phyloP scores from a whole-genome alignment of 345 rosid species.

The Linum trigynum region DNA sequence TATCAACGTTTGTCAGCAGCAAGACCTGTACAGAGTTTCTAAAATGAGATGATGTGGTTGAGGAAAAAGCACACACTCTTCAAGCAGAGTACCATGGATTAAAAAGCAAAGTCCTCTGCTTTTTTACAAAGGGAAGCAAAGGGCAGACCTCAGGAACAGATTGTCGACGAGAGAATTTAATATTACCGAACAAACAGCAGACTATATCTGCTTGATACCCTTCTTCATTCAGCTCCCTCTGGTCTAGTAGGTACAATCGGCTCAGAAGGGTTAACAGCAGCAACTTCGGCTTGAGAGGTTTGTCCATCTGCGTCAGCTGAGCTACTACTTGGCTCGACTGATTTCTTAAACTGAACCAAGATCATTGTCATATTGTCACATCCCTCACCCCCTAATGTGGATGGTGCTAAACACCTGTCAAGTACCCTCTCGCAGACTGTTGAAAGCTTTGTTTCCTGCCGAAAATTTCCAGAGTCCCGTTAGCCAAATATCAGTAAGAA shows the following conservation, averaged over 20 bases:
- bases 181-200: too few relatives aligned
- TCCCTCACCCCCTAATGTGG: conserved; percentile 75
- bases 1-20: neutral
- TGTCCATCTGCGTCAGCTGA: neutral
- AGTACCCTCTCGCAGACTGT: conserved; percentile 74
- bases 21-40: neutral
- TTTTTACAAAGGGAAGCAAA: neutral
- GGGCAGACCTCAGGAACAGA: too few relatives aligned
- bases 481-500: neutral
- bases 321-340: neutral
- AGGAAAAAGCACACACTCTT: neutral
- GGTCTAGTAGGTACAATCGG: neutral
- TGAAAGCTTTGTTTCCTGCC: conserved; percentile 87
- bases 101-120: too few relatives aligned
- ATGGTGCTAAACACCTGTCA: conserved; percentile 82
- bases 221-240: neutral
- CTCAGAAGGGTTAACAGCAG: neutral
- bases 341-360: conserved; percentile 77
- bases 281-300: neutral
- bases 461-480: neutral
- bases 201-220: conserved; percentile 3
- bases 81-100: neutral
- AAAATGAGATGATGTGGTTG: neutral
- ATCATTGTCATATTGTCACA: conserved; percentile 99
- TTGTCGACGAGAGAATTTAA: too few relatives aligned